Evolutionary conservation across 73 alveolate genomes (phyloP).

Genomic region (Effrenium voratum): DNA sequence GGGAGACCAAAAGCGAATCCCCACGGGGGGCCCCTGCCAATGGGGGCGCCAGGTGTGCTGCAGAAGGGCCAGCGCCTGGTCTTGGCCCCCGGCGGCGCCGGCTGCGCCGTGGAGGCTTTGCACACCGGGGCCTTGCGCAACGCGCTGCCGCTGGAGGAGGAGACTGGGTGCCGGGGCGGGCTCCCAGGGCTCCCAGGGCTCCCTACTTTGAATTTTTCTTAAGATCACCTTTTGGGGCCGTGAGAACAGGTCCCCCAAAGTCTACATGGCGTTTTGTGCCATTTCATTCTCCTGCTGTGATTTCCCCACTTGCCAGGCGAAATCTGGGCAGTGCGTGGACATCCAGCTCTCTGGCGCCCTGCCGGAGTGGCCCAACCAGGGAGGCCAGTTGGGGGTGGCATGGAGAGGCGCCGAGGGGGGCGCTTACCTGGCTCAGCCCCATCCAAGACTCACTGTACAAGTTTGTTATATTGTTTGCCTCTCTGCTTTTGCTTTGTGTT

Average conservation of each 20-base stretch:
- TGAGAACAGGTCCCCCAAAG: too few relatives aligned
- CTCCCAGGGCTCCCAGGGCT: neutral
- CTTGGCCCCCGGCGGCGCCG: conserved; percentile 38
- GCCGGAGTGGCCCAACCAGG: conserved; percentile 74
- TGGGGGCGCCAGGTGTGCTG: conserved; percentile 35
- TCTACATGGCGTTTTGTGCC: too few relatives aligned
- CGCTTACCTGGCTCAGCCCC: too few relatives aligned
- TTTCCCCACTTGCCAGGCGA: conserved; percentile 5
- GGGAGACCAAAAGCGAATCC: too few relatives aligned
- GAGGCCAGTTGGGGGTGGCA: neutral
- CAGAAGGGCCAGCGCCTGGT: conserved; percentile 58
- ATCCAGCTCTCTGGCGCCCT: conserved; percentile 41
- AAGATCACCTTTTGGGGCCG: too few relatives aligned
- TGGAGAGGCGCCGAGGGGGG: too few relatives aligned
- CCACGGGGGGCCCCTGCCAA: too few relatives aligned
- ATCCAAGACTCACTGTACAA: too few relatives aligned
- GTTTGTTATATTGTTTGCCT: too few relatives aligned
- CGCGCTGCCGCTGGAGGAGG: conserved; percentile 7
- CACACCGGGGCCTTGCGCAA: conserved; percentile 24
- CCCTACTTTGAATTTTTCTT: neutral
- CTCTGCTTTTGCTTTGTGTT: too few relatives aligned
- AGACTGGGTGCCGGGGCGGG: neutral
- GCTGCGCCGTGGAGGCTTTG: conserved; percentile 2
- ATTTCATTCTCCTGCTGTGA: neutral
- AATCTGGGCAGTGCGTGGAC: conserved; percentile 82